These are phyloP conservation scores for Fraxinus baroniana DNA, from an alignment of 305 asterid genomes.

Conservation along the genomic window DNA sequence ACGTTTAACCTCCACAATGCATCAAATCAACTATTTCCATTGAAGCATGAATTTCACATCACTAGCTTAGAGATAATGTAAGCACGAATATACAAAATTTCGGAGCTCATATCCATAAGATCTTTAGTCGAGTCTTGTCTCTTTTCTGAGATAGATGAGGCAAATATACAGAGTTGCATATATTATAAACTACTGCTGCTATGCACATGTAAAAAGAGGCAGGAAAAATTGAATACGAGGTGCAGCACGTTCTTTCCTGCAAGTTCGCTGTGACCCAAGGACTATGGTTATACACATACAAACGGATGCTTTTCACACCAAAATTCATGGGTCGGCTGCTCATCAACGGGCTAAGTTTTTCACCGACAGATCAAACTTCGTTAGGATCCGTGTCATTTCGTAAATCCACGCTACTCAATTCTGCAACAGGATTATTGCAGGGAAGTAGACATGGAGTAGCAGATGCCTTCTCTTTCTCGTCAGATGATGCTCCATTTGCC, in stretches of 20 bases:
- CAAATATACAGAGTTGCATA: not conserved
- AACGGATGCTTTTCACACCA: not conserved
- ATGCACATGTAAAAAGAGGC: not conserved
- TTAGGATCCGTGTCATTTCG: constrained; percentile 26
- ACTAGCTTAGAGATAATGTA: not conserved
- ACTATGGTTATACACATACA: not conserved
- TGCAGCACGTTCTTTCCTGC: not conserved
- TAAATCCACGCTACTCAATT: constrained; percentile 16
- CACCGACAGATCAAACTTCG: constrained; percentile 19
- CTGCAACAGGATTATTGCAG: constrained; percentile 20
- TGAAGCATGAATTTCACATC: not conserved
- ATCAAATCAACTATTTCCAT: not conserved
- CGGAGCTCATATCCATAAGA: not conserved
- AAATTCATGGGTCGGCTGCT: not conserved
- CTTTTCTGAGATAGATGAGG: not conserved
- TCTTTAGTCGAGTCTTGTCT: not conserved
- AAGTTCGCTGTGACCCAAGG: not conserved
- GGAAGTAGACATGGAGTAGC: constrained; percentile 28
- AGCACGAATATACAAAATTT: not conserved
- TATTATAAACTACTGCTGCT: not conserved
- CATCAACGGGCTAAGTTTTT: not conserved
- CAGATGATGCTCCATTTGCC: constrained; percentile 29
- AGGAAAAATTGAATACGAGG: not conserved
- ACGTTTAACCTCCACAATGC: not conserved
- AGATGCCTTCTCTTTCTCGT: constrained; percentile 22